Evolutionary conservation across 805 yeast genomes (phyloP), one percentile per base, ranked within the genome.

Genomic region (Tetrapisispora iriomotensis): DNA sequence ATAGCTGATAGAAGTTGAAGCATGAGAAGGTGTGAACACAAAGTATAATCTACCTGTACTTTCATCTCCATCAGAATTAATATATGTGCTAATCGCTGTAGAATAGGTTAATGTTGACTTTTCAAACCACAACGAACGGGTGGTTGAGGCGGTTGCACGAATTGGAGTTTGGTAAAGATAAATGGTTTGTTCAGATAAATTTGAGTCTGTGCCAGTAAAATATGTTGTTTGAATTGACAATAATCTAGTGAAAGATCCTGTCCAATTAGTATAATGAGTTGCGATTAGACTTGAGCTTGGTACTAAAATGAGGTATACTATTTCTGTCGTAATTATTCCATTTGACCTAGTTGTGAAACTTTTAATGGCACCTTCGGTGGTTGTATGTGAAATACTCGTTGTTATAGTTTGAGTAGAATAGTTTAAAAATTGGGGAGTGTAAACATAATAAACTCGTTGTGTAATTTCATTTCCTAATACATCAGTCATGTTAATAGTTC

Each of bases 51-150:
- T 44, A 20, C 29, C 19, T 12, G 36, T 38, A 20, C 42, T 41
- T 13, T 35, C 26, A n/a, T 26, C 17, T 12, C 46, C 46, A 14
- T 44, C 41, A 14, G 22, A 20, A n/a, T 38, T 42, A 15, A 39
- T 44, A 15, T 8, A 12, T 6, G 21, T 34, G 14, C 18, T 18
- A 12, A 17, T 4, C 2, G 8, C 19, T 17, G 43, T 40, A 9
- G 43, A 40, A 26, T 24, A 40, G n/a, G 29, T 26, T n/a, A 15
- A 26, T 15, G 10, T n/a, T 7, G 29, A 26, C 10, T 13, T 13
- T 6, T 15, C 29, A 13, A 15, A 13, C 29, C 29, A 26, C n/a
- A 26, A 26, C n/a, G n/a, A 6, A 13, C n/a, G n/a, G 29, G 15
- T 26, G 10, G 29, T 26, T 13, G 29, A 26, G n/a, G 6, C n/a